Base-by-base conservation (phyloP, 2,329 filamentous ascomycete genomes). In the Diaporthe sp. region DNA sequence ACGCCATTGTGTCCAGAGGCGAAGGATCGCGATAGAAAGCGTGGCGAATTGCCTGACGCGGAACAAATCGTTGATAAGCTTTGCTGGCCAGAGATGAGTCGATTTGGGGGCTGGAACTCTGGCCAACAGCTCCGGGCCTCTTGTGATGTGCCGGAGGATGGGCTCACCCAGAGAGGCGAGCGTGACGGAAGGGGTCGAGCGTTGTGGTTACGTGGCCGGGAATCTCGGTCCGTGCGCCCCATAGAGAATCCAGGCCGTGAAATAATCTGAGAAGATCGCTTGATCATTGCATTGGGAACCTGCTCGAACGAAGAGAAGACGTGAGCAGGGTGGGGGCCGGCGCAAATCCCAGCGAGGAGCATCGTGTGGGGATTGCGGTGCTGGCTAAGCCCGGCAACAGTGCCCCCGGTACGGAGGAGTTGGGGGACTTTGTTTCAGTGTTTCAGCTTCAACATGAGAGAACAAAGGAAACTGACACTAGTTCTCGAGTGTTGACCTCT, bases 281-380 rank as follows among this genome's bases (percentile, higher is more conserved):
- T 45, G 50, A 55, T 71, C 54, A 74, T 45, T 33, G 9, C 45
- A 30, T 40, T 17, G 40, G 47, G 50, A 45, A 45, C 67, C 7
- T 50, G 45, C 22, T 54, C 52, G 50, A 35, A 15, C 22, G 35
- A 58, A 33, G 38, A 40, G 33, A 52, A 57, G 19, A 33, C 17
- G 54, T 52, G 52, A 42, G 45, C 33, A 33, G 28, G 61, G 35
- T 68, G 74, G 75, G 72, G 75, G 72, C 75, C 69, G 71, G 67
- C 54, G 58, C 42, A 60, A 72, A 69, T 47, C 61, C 64, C 52
- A 71, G 69, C 60, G 38, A 74, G 75, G 69, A 76, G 60, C 69
- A 58, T 33, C 42, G 45, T 67, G 60, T 74, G 74, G 69, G 52
- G 61, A 70, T 19, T 72, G 55, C 75, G 72, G 66, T 54, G 52